These are phyloP conservation scores for Crithidia sp. DNA, from an alignment of 208 protist genomes.

Conservation along the genomic window DNA sequence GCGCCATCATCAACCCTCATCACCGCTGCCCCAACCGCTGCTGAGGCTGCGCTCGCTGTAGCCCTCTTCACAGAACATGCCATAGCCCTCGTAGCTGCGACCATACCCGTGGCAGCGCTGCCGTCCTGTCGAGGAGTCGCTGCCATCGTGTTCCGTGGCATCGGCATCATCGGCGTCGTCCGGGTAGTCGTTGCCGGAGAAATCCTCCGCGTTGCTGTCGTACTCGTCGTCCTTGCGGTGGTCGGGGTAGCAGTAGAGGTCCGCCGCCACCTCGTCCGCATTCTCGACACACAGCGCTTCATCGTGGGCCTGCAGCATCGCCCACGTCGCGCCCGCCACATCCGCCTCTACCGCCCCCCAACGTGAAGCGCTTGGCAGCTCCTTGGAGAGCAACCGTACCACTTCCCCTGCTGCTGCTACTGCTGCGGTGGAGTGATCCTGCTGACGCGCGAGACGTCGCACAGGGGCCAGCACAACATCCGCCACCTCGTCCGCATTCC, in stretches of 20 bases:
- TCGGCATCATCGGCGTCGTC: slow-evolving; percentile 53
- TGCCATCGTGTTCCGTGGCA: slow-evolving; percentile 18
- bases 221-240: slow-evolving; percentile 91
- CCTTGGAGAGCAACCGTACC: too few species aligned
- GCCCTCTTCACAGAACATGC: slow-evolving; percentile 57
- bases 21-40: slow-evolving; percentile 55
- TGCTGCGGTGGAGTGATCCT: slow-evolving; percentile 2
- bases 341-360: slow-evolving; percentile 30
- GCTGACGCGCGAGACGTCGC: not conserved
- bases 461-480: slow-evolving; percentile 22
- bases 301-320: slow-evolving; percentile 27
- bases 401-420: not conserved
- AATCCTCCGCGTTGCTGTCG: slow-evolving; percentile 91
- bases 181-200: slow-evolving; percentile 87
- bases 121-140: slow-evolving; percentile 9
- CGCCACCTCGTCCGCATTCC: slow-evolving; percentile 6
- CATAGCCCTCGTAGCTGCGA: slow-evolving; percentile 22
- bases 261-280: slow-evolving; percentile 41
- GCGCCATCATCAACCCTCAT: slow-evolving; percentile 5
- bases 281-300: slow-evolving; percentile 34
- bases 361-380: not conserved
- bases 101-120: not conserved
- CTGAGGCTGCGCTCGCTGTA: slow-evolving; percentile 52
- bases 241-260: slow-evolving; percentile 85
- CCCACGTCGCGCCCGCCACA: slow-evolving; percentile 21